Conservation (phyloP, 2,329 filamentous ascomycete genomes). For the Colletotrichum eleusines region DNA sequence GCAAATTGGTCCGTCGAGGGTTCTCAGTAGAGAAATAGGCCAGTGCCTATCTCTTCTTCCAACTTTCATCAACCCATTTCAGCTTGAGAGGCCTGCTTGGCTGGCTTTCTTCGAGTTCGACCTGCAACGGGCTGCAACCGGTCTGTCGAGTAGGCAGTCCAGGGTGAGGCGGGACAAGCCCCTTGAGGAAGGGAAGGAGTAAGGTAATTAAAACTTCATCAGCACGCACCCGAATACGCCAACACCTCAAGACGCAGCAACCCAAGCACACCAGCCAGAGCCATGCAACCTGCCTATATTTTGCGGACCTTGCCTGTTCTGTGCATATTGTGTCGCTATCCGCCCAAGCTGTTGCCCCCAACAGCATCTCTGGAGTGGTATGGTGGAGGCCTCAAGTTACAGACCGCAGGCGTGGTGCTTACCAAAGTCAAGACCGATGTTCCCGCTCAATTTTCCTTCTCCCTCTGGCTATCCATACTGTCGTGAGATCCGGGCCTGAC, state of each 20-base stretch:
- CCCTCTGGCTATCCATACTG: background rate
- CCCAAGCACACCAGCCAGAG: constrained; percentile 23
- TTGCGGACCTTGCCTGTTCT: constrained; percentile 25
- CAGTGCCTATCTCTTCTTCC: constrained; percentile 21
- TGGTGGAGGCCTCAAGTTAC: constrained; percentile 18
- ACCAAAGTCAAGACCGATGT: constrained; percentile 24
- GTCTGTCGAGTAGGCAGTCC: background rate
- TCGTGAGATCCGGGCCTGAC: constrained; percentile 21
- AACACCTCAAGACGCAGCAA: constrained; percentile 37
- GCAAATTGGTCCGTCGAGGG: constrained; percentile 35
- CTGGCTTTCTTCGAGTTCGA: background rate
- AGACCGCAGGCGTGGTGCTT: constrained; percentile 18
- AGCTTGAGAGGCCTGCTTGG: constrained; percentile 18
- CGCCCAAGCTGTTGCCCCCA: constrained; percentile 22
- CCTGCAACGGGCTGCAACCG: background rate
- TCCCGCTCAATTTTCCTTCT: background rate
- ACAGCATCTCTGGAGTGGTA: constrained; percentile 26
- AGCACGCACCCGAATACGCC: constrained; percentile 35
- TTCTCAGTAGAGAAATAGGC: constrained; percentile 17
- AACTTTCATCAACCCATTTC: constrained; percentile 28
- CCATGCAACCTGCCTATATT: constrained; percentile 19
- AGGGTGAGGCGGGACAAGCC: constrained; percentile 7
- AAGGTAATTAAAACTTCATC: constrained; percentile 38
- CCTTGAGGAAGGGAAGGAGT: constrained; percentile 11
- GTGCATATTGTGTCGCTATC: constrained; percentile 36